Conservation (phyloP, 2,329 filamentous ascomycete species). For the Trichoderma lentiforme region DNA sequence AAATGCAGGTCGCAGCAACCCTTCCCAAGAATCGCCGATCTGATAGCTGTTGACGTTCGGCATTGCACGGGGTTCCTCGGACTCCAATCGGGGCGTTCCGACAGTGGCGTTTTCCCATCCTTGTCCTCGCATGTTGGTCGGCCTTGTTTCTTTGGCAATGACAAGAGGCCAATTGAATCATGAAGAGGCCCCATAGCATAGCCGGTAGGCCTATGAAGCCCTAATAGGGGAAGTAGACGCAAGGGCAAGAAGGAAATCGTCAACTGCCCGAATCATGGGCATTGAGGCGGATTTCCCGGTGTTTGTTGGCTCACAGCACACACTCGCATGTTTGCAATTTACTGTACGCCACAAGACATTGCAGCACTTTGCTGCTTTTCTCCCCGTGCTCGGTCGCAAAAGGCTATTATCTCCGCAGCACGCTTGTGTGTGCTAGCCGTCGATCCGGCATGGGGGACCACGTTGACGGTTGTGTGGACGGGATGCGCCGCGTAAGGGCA, state of each 20-base stretch:
- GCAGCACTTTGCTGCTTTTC: neutral
- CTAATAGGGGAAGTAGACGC: neutral
- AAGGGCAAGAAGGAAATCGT: neutral
- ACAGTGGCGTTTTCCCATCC: constrained; percentile 1
- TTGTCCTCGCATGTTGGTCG: neutral
- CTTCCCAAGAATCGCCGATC: neutral
- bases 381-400: constrained; percentile 2
- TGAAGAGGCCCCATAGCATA: neutral
- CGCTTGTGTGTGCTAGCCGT: constrained; percentile 14
- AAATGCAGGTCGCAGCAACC: neutral
- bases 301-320: neutral
- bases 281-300: neutral
- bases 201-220: neutral
- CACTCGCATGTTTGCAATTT: neutral
- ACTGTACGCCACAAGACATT: neutral
- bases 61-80: neutral
- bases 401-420: constrained; percentile 7
- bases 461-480: constrained; percentile 16
- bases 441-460: constrained; percentile 16
- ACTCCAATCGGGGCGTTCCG: constrained; percentile 3
- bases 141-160: neutral
- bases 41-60: neutral
- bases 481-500: constrained; percentile 6
- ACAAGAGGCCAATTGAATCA: neutral
- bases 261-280: neutral